These are phyloP conservation scores for Ustilaginoidea virens DNA, from an alignment of 2,329 filamentous ascomycete species.

Conservation along the genomic window DNA sequence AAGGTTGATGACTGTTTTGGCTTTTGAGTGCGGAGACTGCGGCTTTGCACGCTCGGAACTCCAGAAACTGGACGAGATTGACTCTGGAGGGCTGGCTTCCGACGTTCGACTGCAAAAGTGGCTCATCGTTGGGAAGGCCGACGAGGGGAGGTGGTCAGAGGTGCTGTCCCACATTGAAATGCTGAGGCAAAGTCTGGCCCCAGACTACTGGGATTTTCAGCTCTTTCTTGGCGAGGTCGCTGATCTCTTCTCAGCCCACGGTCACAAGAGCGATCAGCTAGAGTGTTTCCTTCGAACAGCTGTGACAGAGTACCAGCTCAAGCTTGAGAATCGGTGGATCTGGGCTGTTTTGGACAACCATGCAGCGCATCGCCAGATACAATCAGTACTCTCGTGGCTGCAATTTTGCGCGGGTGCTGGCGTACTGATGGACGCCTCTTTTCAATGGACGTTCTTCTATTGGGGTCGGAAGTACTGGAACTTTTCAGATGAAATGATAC, in stretches of 20 bases:
- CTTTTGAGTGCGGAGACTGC: slow-evolving; percentile 14
- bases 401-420: slow-evolving; percentile 16
- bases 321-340: slow-evolving; percentile 13
- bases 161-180: slow-evolving; percentile 9
- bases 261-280: slow-evolving; percentile 11
- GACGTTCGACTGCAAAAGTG: slow-evolving; percentile 15
- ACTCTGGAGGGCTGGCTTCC: slow-evolving; percentile 6
- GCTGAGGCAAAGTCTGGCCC: slow-evolving; percentile 8
- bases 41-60: slow-evolving; percentile 12
- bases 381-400: slow-evolving; percentile 16
- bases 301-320: slow-evolving; percentile 12
- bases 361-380: slow-evolving; percentile 13
- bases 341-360: slow-evolving; percentile 16
- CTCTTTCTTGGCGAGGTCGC: slow-evolving; percentile 17
- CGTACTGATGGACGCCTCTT: slow-evolving; percentile 13
- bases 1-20: slow-evolving; percentile 11
- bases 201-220: slow-evolving; percentile 11
- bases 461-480: slow-evolving; percentile 19
- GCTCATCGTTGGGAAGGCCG: slow-evolving; percentile 14
- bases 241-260: slow-evolving; percentile 15
- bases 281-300: slow-evolving; percentile 15
- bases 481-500: slow-evolving; percentile 15
- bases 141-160: slow-evolving; percentile 12
- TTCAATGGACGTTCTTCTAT: slow-evolving; percentile 13
- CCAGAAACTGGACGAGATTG: slow-evolving; percentile 8